These are phyloP conservation scores for Eremothecium sinecaudum DNA, from an alignment of 1,139 yeast species.

Conservation along the genomic window DNA sequence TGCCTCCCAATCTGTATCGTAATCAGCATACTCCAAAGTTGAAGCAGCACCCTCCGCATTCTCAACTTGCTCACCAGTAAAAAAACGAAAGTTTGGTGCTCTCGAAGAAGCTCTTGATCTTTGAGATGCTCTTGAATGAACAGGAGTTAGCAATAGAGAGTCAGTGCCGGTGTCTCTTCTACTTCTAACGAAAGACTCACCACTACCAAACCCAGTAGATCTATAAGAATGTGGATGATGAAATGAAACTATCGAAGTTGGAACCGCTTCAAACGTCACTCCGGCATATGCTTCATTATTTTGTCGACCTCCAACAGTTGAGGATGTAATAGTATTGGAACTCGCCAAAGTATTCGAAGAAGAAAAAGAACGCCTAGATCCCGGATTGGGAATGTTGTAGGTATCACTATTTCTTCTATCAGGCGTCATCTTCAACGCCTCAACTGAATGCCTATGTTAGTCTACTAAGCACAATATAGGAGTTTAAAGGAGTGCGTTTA, in stretches of 20 bases:
- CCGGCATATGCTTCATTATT: conserved; percentile 73
- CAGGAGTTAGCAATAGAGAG: conserved; percentile 15
- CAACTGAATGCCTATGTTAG: too few species aligned
- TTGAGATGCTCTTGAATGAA: conserved; percentile 6
- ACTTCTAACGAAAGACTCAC: conserved; percentile 26
- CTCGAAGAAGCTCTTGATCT: conserved; percentile 26
- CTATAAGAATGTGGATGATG: conserved; percentile 48
- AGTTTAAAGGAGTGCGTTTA: too few species aligned
- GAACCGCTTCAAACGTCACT: conserved; percentile 80
- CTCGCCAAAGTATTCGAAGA: conserved; percentile 27
- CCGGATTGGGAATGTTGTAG: neutral
- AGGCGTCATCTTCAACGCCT: conserved; percentile 1
- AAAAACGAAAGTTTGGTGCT: conserved; percentile 53
- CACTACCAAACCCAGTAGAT: conserved; percentile 22
- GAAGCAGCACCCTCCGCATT: conserved; percentile 78
- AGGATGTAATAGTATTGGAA: conserved; percentile 26
- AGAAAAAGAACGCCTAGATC: conserved; percentile 20
- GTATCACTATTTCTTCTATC: conserved; percentile 3
- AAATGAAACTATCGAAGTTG: conserved; percentile 81
- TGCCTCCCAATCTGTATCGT: conserved; percentile 62
- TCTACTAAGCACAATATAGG: too few species aligned
- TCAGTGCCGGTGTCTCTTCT: conserved; percentile 27
- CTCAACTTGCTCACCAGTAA: conserved; percentile 73
- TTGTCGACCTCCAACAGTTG: conserved; percentile 29
- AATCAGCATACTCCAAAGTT: conserved; percentile 53